Evolutionary conservation across 2,329 filamentous ascomycete species (phyloP).

Genomic region (Raffaelea deltoideospora): DNA sequence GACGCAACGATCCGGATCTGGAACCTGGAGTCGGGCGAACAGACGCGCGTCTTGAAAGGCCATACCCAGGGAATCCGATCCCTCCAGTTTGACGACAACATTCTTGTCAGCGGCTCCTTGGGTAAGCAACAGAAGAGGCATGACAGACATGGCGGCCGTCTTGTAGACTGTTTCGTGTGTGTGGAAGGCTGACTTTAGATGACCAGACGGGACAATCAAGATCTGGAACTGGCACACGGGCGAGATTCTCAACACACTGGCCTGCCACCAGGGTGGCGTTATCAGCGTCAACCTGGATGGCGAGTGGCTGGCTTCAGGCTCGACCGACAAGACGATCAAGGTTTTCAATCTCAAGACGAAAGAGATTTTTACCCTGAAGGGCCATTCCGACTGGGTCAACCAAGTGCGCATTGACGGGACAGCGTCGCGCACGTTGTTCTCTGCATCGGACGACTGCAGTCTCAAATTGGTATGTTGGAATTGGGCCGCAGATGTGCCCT

Average conservation of each 20-base stretch:
- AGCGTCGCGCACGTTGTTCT: slow-evolving; percentile 71
- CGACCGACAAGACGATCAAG: slow-evolving; percentile 77
- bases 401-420: slow-evolving; percentile 70
- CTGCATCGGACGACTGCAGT: slow-evolving; percentile 84
- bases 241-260: slow-evolving; percentile 66
- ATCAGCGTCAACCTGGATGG: slow-evolving; percentile 79
- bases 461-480: slow-evolving; percentile 51
- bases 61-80: slow-evolving; percentile 75
- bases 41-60: slow-evolving; percentile 69
- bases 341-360: slow-evolving; percentile 86
- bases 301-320: slow-evolving; percentile 74
- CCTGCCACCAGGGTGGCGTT: slow-evolving; percentile 67
- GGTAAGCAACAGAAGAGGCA: too few species aligned
- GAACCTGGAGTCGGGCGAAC: slow-evolving; percentile 79
- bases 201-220: slow-evolving; percentile 71
- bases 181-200: neutral
- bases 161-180: neutral
- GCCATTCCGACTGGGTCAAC: slow-evolving; percentile 92
- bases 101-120: slow-evolving; percentile 79
- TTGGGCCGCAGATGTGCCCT: too few species aligned
- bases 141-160: too few species aligned
- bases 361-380: slow-evolving; percentile 62
- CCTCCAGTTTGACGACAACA: slow-evolving; percentile 83
- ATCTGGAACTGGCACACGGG: slow-evolving; percentile 97
- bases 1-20: slow-evolving; percentile 92